These are phyloP conservation scores for Serendipita vermifera DNA, from an alignment of 768 basidiomycete species.

Conservation along the genomic window DNA sequence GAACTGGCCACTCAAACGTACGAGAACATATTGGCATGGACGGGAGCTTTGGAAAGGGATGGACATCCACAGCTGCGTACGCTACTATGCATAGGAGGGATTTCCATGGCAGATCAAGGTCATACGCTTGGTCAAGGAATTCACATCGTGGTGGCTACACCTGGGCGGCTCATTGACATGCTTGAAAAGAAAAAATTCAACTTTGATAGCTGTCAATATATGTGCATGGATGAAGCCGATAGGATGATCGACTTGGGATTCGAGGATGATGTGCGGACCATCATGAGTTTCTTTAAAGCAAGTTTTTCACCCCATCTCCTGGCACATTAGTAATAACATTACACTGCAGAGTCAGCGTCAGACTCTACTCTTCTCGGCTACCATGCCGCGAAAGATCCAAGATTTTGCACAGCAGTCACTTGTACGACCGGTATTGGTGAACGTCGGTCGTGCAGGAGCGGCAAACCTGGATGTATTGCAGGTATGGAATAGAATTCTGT, in stretches of 20 bases:
- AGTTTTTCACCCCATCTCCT: constrained; percentile 15
- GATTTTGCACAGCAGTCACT: constrained; percentile 96
- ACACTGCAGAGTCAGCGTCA: constrained; percentile 77
- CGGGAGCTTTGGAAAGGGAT: constrained; percentile 61
- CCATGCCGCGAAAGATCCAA: constrained; percentile 98
- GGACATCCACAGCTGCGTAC: constrained; percentile 80
- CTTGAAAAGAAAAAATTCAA: constrained; percentile 88
- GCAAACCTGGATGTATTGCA: constrained; percentile 94
- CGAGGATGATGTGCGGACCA: constrained; percentile 95
- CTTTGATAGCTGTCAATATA: constrained; percentile 85
- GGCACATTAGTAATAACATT: constrained; percentile 11
- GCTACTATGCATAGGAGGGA: constrained; percentile 91
- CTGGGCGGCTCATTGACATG: constrained; percentile 95
- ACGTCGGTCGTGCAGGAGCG: constrained; percentile 95
- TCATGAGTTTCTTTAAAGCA: constrained; percentile 98
- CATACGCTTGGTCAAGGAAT: constrained; percentile 83
- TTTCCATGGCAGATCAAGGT: constrained; percentile 95
- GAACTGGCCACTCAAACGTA: constrained; percentile 96
- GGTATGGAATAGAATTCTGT: too few relatives aligned
- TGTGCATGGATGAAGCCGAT: constrained; percentile 99
- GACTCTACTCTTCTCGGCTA: constrained; percentile 93
- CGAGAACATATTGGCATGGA: constrained; percentile 86
- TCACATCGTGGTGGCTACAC: constrained; percentile 93
- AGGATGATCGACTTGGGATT: constrained; percentile 99
- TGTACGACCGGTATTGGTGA: constrained; percentile 89